phyloP scores from a whole-genome alignment of 2,329 filamentous ascomycete species.

The Penicillium sp. region DNA sequence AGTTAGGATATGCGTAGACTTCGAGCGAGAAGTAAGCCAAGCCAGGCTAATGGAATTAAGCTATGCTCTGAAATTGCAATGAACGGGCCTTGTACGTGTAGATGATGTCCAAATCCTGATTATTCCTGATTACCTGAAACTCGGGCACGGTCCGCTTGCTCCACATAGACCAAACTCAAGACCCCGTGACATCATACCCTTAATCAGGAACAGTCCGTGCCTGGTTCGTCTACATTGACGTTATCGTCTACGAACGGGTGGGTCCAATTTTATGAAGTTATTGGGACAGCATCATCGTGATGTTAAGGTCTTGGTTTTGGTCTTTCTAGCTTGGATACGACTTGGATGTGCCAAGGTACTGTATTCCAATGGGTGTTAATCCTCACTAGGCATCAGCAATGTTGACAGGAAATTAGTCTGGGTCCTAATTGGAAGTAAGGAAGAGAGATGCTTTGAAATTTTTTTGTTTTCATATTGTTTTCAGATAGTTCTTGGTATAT shows the following conservation, averaged over 20 bases:
- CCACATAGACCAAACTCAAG: neutral
- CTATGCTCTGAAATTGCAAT: too few relatives aligned
- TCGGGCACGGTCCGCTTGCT: neutral
- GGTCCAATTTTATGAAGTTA: neutral
- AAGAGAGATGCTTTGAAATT: constrained; percentile 3
- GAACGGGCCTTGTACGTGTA: neutral
- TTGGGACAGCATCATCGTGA: neutral
- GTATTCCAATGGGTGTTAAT: neutral
- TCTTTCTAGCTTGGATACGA: neutral
- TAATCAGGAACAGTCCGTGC: neutral
- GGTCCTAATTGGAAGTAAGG: neutral
- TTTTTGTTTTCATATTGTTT: constrained; percentile 14
- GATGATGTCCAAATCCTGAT: neutral
- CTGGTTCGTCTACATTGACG: constrained; percentile 1
- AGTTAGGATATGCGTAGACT: neutral
- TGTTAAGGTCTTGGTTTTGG: neutral
- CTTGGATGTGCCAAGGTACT: neutral
- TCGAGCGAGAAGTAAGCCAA: neutral
- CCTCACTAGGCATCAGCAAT: neutral
- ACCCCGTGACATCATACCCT: neutral
- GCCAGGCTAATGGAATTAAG: neutral
- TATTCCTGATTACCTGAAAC: neutral
- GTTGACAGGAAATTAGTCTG: neutral
- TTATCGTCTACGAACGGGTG: neutral
- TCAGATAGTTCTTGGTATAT: constrained; percentile 13